Evolutionary conservation across 2,329 filamentous ascomycete species (phyloP).

Genomic region (Sclerotiophoma versabilis): DNA sequence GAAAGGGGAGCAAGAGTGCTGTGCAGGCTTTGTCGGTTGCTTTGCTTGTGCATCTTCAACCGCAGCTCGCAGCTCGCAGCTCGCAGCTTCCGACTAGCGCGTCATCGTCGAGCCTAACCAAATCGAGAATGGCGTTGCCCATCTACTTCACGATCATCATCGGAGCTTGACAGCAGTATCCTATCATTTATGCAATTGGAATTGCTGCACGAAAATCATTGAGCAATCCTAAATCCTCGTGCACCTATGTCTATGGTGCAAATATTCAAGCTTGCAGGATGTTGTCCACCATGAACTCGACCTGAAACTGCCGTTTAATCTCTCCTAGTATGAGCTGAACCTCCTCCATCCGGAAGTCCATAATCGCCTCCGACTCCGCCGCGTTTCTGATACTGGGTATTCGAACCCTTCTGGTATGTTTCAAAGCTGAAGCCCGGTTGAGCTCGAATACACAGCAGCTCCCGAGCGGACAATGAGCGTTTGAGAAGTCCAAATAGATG

Average conservation of each 20-base stretch:
- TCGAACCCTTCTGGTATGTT: background rate
- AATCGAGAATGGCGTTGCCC: background rate
- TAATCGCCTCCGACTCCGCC: background rate
- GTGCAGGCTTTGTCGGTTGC: background rate
- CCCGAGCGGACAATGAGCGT: background rate
- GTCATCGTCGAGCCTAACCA: background rate
- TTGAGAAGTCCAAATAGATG: background rate
- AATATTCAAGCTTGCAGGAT: too few species aligned
- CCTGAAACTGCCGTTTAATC: background rate
- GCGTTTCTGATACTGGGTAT: background rate
- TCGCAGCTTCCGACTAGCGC: slow-evolving; percentile 11
- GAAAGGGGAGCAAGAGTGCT: background rate
- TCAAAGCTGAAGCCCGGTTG: background rate
- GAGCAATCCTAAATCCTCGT: too few species aligned
- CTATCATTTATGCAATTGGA: background rate
- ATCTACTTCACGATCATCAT: background rate
- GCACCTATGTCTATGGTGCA: too few species aligned
- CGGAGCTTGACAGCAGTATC: background rate
- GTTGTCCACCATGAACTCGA: background rate
- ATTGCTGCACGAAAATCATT: too few species aligned
- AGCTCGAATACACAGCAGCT: background rate
- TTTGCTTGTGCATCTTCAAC: slow-evolving; percentile 5
- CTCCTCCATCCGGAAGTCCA: background rate
- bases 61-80: slow-evolving; percentile 11
- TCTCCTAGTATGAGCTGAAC: background rate